These are phyloP conservation scores for Rhodamnia rubescens DNA, from an alignment of 345 rosid species.

Conservation along the genomic window DNA sequence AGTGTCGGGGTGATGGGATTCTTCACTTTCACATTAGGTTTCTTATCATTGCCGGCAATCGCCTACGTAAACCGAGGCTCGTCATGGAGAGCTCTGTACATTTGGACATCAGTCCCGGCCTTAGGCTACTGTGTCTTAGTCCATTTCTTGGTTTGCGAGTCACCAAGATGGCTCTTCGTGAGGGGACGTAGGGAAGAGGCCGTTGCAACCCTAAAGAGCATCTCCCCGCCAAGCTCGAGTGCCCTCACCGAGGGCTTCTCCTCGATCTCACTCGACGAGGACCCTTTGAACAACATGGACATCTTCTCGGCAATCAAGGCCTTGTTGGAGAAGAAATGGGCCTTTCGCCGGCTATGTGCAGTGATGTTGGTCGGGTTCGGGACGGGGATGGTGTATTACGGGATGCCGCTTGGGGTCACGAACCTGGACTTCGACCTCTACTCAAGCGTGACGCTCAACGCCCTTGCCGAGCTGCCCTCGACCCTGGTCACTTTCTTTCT, in stretches of 20 bases:
- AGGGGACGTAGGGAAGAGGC: conserved; percentile 53
- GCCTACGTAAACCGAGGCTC: conserved; percentile 32
- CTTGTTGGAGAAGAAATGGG: conserved; percentile 40
- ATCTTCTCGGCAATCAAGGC: conserved; percentile 35
- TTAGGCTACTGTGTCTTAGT: conserved; percentile 16
- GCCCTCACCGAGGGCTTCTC: conserved; percentile 21
- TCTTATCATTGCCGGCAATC: conserved; percentile 33
- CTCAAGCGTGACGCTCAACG: conserved; percentile 47
- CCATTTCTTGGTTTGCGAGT: conserved; percentile 28
- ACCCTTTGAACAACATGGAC: conserved; percentile 20
- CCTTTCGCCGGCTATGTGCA: conserved; percentile 26
- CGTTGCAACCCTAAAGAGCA: conserved; percentile 21
- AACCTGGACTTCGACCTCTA: conserved; percentile 46
- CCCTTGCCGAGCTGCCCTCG: conserved; percentile 54
- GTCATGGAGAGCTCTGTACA: conserved; percentile 34
- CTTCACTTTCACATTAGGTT: conserved; percentile 31
- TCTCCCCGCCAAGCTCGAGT: conserved; percentile 10
- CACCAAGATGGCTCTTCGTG: conserved; percentile 49
- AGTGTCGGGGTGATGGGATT: conserved; percentile 33
- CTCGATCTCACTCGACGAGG: conserved; percentile 2
- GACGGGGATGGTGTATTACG: conserved; percentile 55
- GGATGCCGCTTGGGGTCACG: conserved; percentile 61
- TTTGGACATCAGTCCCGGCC: conserved; percentile 39
- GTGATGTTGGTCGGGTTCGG: conserved; percentile 41
- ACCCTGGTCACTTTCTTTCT: conserved; percentile 33